A percentile compares a stretch with the other conserved stretches of the same genome.
These are phyloP conservation scores for Aspergillus saccharolyticus DNA, from an alignment of 495 filamentous ascomycete genomes.

Conservation along the genomic window DNA sequence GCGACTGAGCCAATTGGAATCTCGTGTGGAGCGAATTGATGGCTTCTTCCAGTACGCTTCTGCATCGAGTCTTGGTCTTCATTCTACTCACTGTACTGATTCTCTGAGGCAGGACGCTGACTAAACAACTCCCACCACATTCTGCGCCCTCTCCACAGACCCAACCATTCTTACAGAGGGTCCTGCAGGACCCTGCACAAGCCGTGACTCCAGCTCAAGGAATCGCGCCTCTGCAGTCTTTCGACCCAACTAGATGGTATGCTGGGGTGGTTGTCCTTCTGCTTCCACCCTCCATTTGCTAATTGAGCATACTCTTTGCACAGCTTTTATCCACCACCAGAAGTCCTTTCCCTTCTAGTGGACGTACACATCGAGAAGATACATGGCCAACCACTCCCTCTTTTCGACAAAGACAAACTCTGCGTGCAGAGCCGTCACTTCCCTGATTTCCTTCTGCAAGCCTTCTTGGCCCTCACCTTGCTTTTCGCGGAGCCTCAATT, in stretches of 20 bases:
- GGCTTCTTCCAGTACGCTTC: slow-evolving; percentile 1
- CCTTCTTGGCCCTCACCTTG: slow-evolving; percentile 7
- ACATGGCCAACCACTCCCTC: slow-evolving; percentile 5
- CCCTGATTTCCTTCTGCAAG: slow-evolving; percentile 1
- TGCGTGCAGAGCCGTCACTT: neutral
- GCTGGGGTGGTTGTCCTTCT: neutral
- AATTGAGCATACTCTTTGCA: neutral
- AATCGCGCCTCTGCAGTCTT: neutral
- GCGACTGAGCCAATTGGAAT: slow-evolving; percentile 4
- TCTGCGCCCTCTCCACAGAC: neutral
- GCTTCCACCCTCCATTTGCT: neutral
- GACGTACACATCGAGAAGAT: slow-evolving; percentile 1
- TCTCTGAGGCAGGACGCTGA: neutral
- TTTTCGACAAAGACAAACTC: slow-evolving; percentile 3
- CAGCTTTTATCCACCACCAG: slow-evolving; percentile 1
- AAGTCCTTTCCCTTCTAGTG: neutral
- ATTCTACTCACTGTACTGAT: neutral
- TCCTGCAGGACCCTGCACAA: neutral
- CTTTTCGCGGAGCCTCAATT: slow-evolving; percentile 3
- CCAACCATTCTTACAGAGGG: neutral
- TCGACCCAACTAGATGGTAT: neutral
- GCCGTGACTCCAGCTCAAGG: neutral
- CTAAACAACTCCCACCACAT: neutral
- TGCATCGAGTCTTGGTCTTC: neutral
- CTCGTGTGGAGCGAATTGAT: slow-evolving; percentile 4